Evolutionary conservation across 1,139 yeast species (phyloP), one percentile per base, ranked within the genome.

Genomic region (Candida smagusa): DNA sequence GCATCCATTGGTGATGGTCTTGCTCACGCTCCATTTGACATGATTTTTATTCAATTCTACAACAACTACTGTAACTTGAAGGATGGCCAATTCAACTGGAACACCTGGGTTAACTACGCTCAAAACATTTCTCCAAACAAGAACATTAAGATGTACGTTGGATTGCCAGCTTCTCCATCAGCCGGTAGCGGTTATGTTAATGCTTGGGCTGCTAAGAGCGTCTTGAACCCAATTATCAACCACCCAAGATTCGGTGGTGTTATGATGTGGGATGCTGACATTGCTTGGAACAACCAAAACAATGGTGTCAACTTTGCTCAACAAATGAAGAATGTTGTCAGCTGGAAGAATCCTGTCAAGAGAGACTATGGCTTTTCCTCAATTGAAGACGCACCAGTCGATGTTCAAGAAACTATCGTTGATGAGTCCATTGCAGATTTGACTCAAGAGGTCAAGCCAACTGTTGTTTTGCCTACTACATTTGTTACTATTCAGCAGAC

Each of bases 1-100:
- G 44, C 39, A 4, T 42, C 46, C n/a, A 38, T 45, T 12, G 49
- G 50, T n/a, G 44, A 46, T 13, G 30, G 43, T 22, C 39, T 52
- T 37, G 28, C 37, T 9, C 30, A 33, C 4, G 45, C 37, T 4
- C 39, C 36, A 13, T 33, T 52, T 24, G 53, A 50, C 41, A 48
- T 48, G 23, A 44, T 46, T 9, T 46, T 49, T 34, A 44, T 52
- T 32, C 56, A 52, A 42, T 50, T 50, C 40, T 52, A 52, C 47
- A 52, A 52, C 47, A 52, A 52, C 43, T 41, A 39, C 38, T 52
- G 56, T 37, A 24, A 33, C 25, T 40, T 50, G 26, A 36, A 74
- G 53, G 32, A 71, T 62, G 26, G 80, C 80, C 43, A 71, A 58
- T 23, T 74, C 76, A 33, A 77, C 57, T n/a, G 84, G 77, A 36